Percentiles rank a stretch among this genome's conserved stretches.
Conservation (phyloP, 352 stramenopile genomes). For the Peronospora belbahrii region DNA sequence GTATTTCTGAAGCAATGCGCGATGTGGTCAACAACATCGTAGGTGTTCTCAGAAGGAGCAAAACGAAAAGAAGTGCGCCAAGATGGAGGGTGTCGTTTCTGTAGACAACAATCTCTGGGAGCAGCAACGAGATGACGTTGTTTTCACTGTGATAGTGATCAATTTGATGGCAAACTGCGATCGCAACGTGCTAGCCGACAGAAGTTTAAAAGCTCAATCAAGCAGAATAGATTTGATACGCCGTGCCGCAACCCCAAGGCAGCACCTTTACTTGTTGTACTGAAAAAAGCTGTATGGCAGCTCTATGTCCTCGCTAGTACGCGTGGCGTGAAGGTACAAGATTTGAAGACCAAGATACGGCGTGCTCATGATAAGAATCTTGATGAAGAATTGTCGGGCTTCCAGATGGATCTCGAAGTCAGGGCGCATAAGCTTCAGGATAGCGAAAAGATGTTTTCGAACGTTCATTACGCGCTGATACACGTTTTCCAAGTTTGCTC, state of each 20-base stretch:
- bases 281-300: constrained; percentile 32
- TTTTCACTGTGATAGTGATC: constrained; percentile 5
- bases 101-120: constrained; percentile 14
- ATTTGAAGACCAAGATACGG: constrained; percentile 60
- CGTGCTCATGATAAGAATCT: constrained; percentile 14
- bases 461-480: constrained; percentile 27
- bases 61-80: constrained; percentile 30
- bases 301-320: constrained; percentile 49
- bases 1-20: constrained; percentile 46
- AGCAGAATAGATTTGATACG: constrained; percentile 18
- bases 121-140: constrained; percentile 22
- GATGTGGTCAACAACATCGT: constrained; percentile 47
- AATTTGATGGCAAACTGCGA: constrained; percentile 11
- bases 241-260: constrained; percentile 20
- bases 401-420: constrained; percentile 41
- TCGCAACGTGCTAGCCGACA: constrained; percentile 14
- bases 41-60: constrained; percentile 36
- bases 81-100: constrained; percentile 23
- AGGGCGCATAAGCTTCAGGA: constrained; percentile 39
- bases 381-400: constrained; percentile 25
- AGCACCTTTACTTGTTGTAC: constrained; percentile 10
- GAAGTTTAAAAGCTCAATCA: constrained; percentile 29
- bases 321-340: constrained; percentile 57
- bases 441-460: constrained; percentile 7
- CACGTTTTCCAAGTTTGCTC: not conserved